Evolutionary conservation across 305 asterid species (phyloP).

Genomic region (Solanum chacoense): DNA sequence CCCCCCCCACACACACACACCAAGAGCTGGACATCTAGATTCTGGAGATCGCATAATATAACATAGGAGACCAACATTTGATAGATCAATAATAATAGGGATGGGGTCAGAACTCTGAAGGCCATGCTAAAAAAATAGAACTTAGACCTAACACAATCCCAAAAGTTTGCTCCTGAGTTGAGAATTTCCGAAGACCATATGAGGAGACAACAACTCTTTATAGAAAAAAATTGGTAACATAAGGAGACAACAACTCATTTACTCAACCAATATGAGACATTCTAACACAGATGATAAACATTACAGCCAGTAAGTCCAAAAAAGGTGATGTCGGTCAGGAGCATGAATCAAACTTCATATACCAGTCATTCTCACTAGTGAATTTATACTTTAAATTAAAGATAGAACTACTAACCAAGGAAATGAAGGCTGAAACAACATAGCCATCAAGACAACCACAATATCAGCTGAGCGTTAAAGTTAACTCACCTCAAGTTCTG

Average conservation of each 20-base stretch:
- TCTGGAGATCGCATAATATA: not conserved
- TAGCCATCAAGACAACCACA: not conserved
- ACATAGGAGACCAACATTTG: not conserved
- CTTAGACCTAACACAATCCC: not conserved
- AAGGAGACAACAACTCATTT: not conserved
- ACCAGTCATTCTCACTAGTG: not conserved
- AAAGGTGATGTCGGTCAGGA: not conserved
- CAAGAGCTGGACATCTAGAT: not conserved
- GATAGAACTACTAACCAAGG: not conserved
- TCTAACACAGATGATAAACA: not conserved
- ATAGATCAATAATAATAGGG: not conserved
- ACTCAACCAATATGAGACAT: not conserved
- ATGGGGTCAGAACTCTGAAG: not conserved
- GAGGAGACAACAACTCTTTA: not conserved
- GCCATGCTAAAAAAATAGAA: not conserved
- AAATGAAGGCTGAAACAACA: not conserved
- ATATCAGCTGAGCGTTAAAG: not conserved
- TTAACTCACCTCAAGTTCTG: conserved; percentile 81
- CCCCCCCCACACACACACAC: not conserved
- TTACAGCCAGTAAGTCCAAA: not conserved
- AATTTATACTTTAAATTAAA: not conserved
- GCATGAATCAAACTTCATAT: not conserved
- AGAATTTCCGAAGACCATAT: not conserved
- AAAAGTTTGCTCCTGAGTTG: not conserved
- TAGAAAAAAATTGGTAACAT: not conserved